These are phyloP conservation scores for Babesia microti DNA, from an alignment of 169 alveolate species.

Conservation along the genomic window DNA sequence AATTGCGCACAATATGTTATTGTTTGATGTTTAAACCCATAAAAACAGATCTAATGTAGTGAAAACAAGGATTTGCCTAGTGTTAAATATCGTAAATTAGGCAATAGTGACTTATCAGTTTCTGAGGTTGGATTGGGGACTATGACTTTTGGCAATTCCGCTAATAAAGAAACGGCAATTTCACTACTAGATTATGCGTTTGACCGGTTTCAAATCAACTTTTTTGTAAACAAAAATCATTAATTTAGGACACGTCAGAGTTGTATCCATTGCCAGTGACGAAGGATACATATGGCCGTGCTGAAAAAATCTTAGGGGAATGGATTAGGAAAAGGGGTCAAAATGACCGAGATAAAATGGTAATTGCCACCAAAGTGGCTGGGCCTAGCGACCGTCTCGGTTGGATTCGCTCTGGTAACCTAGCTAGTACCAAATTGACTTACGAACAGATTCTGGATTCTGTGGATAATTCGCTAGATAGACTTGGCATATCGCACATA, in stretches of 20 bases:
- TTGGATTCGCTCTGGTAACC: constrained; percentile 30
- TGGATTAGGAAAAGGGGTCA: constrained; percentile 51
- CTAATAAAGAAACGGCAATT: constrained; percentile 48
- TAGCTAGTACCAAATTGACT: constrained; percentile 17
- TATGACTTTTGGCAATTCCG: constrained; percentile 70
- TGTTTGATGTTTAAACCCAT: too few species aligned
- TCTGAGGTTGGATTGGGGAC: constrained; percentile 76
- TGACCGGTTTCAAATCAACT: constrained; percentile 59
- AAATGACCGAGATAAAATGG: constrained; percentile 39
- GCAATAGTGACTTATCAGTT: constrained; percentile 52
- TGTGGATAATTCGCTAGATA: constrained; percentile 52
- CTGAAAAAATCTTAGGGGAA: constrained; percentile 54
- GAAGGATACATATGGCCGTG: constrained; percentile 43
- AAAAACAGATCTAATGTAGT: too few species aligned
- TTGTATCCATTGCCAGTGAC: constrained; percentile 71
- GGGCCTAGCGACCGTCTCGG: constrained; percentile 45
- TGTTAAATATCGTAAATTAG: constrained; percentile 47
- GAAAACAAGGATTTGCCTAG: constrained; percentile 33
- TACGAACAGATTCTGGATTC: constrained; percentile 45
- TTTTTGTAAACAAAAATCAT: constrained; percentile 29
- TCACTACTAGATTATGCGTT: constrained; percentile 61
- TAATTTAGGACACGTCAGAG: constrained; percentile 66
- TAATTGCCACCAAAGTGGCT: constrained; percentile 61
- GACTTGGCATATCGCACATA: constrained; percentile 58
- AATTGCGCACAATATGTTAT: too few species aligned